These are phyloP conservation scores for Phytomonas serpens DNA, from an alignment of 208 protist genomes.

Conservation along the genomic window DNA sequence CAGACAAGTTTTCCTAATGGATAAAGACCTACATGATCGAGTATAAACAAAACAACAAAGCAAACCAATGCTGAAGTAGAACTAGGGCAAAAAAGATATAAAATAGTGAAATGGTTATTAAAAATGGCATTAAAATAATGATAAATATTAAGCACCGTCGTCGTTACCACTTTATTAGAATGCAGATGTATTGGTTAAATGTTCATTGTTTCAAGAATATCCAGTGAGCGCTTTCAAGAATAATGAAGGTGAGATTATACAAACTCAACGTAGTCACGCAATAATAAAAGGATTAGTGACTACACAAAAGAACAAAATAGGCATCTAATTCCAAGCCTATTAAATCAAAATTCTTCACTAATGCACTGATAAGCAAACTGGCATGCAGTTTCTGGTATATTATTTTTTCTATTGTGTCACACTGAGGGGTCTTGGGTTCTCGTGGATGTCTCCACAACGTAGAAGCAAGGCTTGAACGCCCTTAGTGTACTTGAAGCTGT, in stretches of 20 bases:
- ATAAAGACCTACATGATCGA: neutral
- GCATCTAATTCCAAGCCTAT: neutral
- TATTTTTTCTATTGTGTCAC: neutral
- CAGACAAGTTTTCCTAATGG: neutral
- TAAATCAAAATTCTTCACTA: neutral
- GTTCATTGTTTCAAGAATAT: neutral
- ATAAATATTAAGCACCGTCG: neutral
- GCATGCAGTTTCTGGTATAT: neutral
- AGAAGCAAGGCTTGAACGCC: too few relatives aligned
- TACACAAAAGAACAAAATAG: constrained; percentile 7
- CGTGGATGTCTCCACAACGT: too few relatives aligned
- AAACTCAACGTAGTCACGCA: neutral
- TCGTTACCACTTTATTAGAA: neutral
- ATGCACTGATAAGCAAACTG: neutral
- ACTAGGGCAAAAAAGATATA: neutral
- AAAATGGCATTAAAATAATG: too few relatives aligned
- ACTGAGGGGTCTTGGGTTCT: too few relatives aligned
- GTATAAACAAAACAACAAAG: neutral
- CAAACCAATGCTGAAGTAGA: neutral
- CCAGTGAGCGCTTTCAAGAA: neutral
- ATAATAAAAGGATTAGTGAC: constrained; percentile 13
- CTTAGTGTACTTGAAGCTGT: too few relatives aligned
- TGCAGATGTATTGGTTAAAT: neutral
- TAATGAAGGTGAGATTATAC: neutral
- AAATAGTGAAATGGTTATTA: neutral